Percentiles rank a stretch among this genome's conserved stretches.
Evolutionary conservation across 2,329 filamentous ascomycete genomes (phyloP).

Genomic region (Xylogone sp.): DNA sequence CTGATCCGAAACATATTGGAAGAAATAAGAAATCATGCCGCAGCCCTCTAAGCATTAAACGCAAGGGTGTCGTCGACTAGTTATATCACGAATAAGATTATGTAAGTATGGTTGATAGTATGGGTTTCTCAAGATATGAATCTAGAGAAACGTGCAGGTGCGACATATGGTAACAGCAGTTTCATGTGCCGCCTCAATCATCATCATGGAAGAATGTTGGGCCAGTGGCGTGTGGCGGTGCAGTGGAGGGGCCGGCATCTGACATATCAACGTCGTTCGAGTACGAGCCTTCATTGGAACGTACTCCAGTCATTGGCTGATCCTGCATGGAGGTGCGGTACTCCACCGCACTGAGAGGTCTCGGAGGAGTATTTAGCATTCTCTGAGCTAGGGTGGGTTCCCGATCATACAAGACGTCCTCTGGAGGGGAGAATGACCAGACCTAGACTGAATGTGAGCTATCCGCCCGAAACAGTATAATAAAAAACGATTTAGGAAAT

Average conservation of each 20-base stretch:
- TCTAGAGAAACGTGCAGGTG: not conserved
- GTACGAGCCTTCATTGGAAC: conserved; percentile 11
- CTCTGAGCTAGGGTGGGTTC: conserved; percentile 27
- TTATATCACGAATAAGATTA: no score
- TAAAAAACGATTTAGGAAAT: no score
- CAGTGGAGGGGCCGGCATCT: conserved; percentile 25
- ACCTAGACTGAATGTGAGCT: conserved; percentile 54
- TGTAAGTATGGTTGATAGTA: no score
- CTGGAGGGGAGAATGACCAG: conserved; percentile 90
- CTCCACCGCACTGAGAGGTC: conserved; percentile 27
- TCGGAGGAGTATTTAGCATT: conserved; percentile 14
- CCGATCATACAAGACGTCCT: conserved; percentile 51
- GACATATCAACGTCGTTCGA: conserved; percentile 23
- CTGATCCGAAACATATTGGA: no score
- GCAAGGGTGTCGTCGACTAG: no score
- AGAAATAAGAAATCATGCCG: no score
- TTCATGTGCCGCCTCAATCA: conserved; percentile 7
- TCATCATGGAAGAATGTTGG: conserved; percentile 28
- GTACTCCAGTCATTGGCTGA: conserved; percentile 22
- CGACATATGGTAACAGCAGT: not conserved
- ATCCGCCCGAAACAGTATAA: conserved; percentile 5
- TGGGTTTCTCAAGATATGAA: no score
- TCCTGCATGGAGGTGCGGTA: conserved; percentile 21
- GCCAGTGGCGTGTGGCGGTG: conserved; percentile 21
- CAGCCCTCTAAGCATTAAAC: no score